Base-by-base conservation (phyloP, 805 yeast genomes). In the Candida ovalis region DNA sequence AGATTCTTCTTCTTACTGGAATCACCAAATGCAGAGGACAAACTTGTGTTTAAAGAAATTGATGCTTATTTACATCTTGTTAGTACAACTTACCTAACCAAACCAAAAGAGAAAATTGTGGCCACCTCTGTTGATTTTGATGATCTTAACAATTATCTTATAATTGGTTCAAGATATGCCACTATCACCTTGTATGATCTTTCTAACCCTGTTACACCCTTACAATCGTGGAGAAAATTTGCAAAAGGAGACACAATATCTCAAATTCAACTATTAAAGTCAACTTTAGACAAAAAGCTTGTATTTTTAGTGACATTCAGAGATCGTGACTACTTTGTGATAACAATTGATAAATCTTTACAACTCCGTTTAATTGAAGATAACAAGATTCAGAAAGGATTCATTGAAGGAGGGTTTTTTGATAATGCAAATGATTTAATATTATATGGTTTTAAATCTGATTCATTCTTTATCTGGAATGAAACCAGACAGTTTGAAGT, bases 391-490 rank as follows among this genome's bases (percentile, higher is more conserved):
- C 76, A 87, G 33, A 79, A 81, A 52, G 96, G 97, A 0, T 86
- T 85, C 51, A 67, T 92, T 12, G 97, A 92, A 64, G 96, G 96
- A 0, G 80, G 84, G 0, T 73, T 70, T 48, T 61, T 75, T 23
- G 63, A 68, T 23, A 50, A 63, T 10, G 56, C 66, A 13, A 72
- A 74, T 10, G 81, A 81, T 38, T 66, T 84, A 35, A 64, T 86
- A 2, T 65, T 87, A 2, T 88, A 80, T 63, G 98, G 98, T 1
- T 92, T 94, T 73, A 81, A 82, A 56, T 88, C 94, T 1, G 84
- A 84, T 43, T 69, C 76, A 43, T 90, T 92, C 60, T 86, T 84
- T 58, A 65, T 88, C 21, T 89, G 89, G 83, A 88, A 91, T 63
- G 96, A 88, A 59, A 80, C 90, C 1, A 71, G 75, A 39, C 90